A percentile compares a stretch with the other conserved stretches of the same genome.
These are phyloP conservation scores for Penicillium argentinense DNA, from an alignment of 495 filamentous ascomycete genomes.

Conservation along the genomic window DNA sequence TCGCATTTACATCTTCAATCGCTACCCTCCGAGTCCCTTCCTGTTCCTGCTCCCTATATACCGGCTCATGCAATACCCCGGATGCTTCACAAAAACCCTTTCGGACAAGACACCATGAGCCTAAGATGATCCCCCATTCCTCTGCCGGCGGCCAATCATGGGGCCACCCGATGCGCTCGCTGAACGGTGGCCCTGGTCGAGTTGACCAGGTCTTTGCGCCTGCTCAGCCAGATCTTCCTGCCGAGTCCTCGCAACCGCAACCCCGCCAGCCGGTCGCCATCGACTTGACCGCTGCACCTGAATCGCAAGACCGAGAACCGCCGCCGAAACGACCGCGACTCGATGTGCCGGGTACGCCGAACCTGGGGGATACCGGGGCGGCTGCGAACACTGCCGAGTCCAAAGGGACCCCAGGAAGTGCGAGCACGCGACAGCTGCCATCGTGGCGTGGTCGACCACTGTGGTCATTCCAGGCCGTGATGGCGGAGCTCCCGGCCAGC, in stretches of 20 bases:
- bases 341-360: constrained; percentile 30
- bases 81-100: constrained; percentile 14
- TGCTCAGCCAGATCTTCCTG: constrained; percentile 26
- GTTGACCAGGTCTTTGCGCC: constrained; percentile 28
- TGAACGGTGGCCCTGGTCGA: constrained; percentile 38
- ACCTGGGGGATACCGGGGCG: constrained; percentile 21
- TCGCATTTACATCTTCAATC: not conserved
- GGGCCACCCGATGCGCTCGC: constrained; percentile 39
- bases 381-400: constrained; percentile 27
- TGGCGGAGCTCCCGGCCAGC: constrained; percentile 37
- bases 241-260: constrained; percentile 27
- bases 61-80: not conserved
- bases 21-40: not conserved
- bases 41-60: not conserved
- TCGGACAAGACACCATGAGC: constrained; percentile 40
- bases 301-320: constrained; percentile 40
- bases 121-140: constrained; percentile 49
- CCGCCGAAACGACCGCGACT: constrained; percentile 41
- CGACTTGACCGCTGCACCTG: constrained; percentile 37
- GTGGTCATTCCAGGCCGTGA: constrained; percentile 46
- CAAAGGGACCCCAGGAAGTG: constrained; percentile 32
- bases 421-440: constrained; percentile 28
- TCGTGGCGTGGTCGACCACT: constrained; percentile 45
- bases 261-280: constrained; percentile 36
- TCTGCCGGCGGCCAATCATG: constrained; percentile 47